phyloP scores from a whole-genome alignment of 2,329 filamentous ascomycete genomes.

The Alternaria brassicicola region DNA sequence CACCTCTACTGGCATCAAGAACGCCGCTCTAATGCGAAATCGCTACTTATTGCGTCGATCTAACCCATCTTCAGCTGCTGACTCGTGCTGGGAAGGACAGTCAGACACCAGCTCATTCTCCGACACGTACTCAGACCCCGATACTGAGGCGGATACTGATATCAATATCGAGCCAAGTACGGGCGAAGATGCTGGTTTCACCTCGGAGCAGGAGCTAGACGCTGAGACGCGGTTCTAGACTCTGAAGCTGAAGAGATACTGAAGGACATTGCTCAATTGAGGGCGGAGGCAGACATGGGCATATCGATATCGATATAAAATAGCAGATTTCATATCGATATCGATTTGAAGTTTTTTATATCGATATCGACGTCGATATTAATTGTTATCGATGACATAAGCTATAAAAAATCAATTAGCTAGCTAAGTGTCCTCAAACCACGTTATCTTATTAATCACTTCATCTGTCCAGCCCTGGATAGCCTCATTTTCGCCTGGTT shows the following conservation, averaged over 20 bases:
- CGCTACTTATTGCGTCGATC: conserved; percentile 6
- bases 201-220: neutral
- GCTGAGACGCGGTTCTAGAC: conserved; percentile 18
- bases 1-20: neutral
- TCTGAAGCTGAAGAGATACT: conserved; percentile 27
- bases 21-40: conserved; percentile 5
- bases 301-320: too few relatives aligned
- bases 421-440: too few relatives aligned
- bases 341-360: too few relatives aligned
- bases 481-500: too few relatives aligned
- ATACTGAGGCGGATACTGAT: conserved; percentile 13
- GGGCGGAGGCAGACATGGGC: conserved; percentile 8
- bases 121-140: conserved; percentile 17
- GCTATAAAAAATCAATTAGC: too few relatives aligned
- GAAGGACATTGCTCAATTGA: conserved; percentile 20
- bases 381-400: too few relatives aligned
- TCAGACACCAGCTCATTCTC: conserved; percentile 9
- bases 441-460: too few relatives aligned
- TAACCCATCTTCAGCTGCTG: neutral
- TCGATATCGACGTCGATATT: too few relatives aligned
- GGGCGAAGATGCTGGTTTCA: conserved; percentile 2
- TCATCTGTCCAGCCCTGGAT: too few relatives aligned
- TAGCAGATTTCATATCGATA: too few relatives aligned
- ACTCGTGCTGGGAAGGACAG: conserved; percentile 5
- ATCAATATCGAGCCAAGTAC: conserved; percentile 9